Percentiles rank a stretch among this genome's conserved stretches.
Evolutionary conservation across 1,284 basidiomycete genomes (phyloP).

Genomic region (Cutaneotrichosporon curvatum): DNA sequence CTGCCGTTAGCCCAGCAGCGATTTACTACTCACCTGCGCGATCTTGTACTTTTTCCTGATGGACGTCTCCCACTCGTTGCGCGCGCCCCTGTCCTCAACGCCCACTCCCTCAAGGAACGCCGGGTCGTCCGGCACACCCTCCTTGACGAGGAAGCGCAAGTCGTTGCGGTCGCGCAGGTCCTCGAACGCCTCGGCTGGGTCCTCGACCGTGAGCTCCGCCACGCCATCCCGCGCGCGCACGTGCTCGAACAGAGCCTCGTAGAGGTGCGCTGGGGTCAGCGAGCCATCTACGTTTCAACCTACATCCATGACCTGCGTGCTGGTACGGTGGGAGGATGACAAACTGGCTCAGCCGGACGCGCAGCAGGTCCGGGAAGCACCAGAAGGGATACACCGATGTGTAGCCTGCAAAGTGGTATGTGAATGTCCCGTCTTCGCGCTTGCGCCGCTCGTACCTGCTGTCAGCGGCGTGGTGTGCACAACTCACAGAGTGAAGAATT

Average conservation of each 20-base stretch:
- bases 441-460: conserved; percentile 66
- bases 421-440: conserved; percentile 48
- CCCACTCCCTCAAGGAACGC: conserved; percentile 32
- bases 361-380: conserved; percentile 79
- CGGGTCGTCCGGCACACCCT: conserved; percentile 32
- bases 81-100: conserved; percentile 18
- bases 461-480: conserved; percentile 47
- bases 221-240: conserved; percentile 61
- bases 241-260: conserved; percentile 76
- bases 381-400: conserved; percentile 89
- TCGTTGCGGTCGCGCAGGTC: conserved; percentile 90
- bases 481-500: conserved; percentile 71
- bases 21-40: conserved; percentile 59
- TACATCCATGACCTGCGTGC: conserved; percentile 80
- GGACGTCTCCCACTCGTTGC: conserved; percentile 62
- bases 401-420: conserved; percentile 88
- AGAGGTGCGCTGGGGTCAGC: conserved; percentile 64
- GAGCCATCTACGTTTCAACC: conserved; percentile 34
- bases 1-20: conserved; percentile 45
- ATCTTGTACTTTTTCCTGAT: conserved; percentile 81
- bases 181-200: conserved; percentile 69
- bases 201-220: conserved; percentile 89
- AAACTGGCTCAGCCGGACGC: conserved; percentile 85
- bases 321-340: conserved; percentile 89
- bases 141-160: conserved; percentile 59